Evolutionary conservation across 2,329 filamentous ascomycete genomes (phyloP).

Genomic region (Chaetomium strumarium): DNA sequence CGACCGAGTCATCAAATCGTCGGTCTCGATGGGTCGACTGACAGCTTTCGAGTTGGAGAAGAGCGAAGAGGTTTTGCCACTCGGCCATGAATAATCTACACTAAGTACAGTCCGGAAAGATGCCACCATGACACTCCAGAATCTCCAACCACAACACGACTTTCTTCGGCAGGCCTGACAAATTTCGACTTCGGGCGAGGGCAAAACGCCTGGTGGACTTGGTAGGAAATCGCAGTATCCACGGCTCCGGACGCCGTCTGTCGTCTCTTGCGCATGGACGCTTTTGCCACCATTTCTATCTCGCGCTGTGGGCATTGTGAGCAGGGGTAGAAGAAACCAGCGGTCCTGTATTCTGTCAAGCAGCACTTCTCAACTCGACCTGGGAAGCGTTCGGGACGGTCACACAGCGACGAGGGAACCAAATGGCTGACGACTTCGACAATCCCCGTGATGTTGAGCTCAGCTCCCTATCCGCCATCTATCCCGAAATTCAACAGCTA

Average conservation of each 20-base stretch:
- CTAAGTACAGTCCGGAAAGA: background rate
- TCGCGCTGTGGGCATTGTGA: background rate
- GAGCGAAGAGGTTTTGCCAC: background rate
- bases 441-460: slow-evolving; percentile 55
- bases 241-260: background rate
- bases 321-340: background rate
- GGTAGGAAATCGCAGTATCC: background rate
- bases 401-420: background rate
- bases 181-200: background rate
- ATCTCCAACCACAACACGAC: background rate
- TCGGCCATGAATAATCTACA: background rate
- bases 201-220: background rate
- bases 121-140: slow-evolving; percentile 9
- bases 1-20: slow-evolving; percentile 17
- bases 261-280: slow-evolving; percentile 1
- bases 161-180: slow-evolving; percentile 1
- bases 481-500: slow-evolving; percentile 53
- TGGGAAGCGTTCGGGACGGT: background rate
- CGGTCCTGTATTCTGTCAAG: background rate
- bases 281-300: background rate
- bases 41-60: background rate
- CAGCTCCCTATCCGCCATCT: slow-evolving; percentile 57
- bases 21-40: slow-evolving; percentile 1
- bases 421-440: slow-evolving; percentile 33
- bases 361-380: background rate